These are phyloP conservation scores for Lasiodiplodia sp. DNA, from an alignment of 2,329 filamentous ascomycete species.

Conservation along the genomic window DNA sequence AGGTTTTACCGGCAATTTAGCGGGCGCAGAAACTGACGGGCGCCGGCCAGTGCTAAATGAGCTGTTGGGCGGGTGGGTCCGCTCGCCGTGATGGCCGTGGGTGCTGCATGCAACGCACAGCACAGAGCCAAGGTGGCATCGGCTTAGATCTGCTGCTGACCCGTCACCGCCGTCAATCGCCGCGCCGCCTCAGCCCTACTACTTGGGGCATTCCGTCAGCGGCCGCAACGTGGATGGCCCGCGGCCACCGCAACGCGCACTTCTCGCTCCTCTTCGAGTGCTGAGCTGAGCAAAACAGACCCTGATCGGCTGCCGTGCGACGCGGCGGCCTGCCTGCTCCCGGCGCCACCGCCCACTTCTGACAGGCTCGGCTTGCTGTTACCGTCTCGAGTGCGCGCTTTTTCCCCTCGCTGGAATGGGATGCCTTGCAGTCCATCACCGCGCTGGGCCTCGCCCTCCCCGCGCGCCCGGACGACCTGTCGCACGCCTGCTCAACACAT, in stretches of 20 bases:
- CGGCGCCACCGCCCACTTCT: slow-evolving; percentile 6
- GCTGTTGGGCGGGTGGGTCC: slow-evolving; percentile 13
- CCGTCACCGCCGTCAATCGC: slow-evolving; percentile 16
- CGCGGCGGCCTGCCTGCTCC: slow-evolving; percentile 6
- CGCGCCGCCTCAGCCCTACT: slow-evolving; percentile 21
- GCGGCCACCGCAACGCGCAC: slow-evolving; percentile 9
- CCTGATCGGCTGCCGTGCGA: slow-evolving; percentile 26
- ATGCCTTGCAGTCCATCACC: slow-evolving; percentile 20
- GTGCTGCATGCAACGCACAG: slow-evolving; percentile 5
- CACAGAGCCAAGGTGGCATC: slow-evolving; percentile 18
- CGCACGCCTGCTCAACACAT: background rate
- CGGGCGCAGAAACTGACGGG: slow-evolving; percentile 11
- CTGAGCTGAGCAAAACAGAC: slow-evolving; percentile 8
- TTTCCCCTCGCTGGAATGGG: slow-evolving; percentile 25
- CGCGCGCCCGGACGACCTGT: slow-evolving; percentile 10
- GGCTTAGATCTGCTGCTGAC: slow-evolving; percentile 25
- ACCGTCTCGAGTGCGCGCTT: slow-evolving; percentile 20
- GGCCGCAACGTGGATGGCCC: slow-evolving; percentile 22
- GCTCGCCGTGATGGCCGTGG: slow-evolving; percentile 1
- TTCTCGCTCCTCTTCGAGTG: background rate
- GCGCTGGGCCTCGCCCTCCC: slow-evolving; percentile 1
- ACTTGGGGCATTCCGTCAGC: slow-evolving; percentile 10
- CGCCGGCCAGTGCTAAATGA: slow-evolving; percentile 23
- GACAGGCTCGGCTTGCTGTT: slow-evolving; percentile 16
- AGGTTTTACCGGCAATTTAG: slow-evolving; percentile 26